Evolutionary conservation across 108 stramenopile genomes (phyloP).

Genomic region (Fragilaria crotonensis): DNA sequence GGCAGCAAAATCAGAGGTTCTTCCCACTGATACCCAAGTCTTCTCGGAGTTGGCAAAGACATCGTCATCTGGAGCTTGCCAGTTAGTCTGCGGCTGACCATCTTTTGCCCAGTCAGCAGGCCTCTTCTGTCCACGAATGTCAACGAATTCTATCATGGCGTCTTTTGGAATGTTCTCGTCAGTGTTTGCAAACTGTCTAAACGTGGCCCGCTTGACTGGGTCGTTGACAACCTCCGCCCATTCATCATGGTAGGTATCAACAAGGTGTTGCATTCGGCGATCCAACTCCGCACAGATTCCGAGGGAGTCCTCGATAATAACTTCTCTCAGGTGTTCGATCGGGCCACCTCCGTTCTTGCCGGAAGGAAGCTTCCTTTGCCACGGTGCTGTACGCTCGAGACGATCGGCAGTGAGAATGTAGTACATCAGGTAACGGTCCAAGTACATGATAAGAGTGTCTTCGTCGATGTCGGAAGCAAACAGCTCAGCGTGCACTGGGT

Average conservation of each 20-base stretch:
- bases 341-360: conserved; percentile 83
- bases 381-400: conserved; percentile 83
- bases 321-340: conserved; percentile 84
- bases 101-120: conserved; percentile 88
- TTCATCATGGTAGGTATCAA: conserved; percentile 92
- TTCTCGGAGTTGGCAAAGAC: conserved; percentile 80
- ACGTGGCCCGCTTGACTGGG: conserved; percentile 61
- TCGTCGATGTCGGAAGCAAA: conserved; percentile 87
- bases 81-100: conserved; percentile 71
- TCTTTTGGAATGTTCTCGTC: conserved; percentile 72
- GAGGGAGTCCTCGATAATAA: conserved; percentile 89
- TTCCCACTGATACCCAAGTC: conserved; percentile 77
- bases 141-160: conserved; percentile 84
- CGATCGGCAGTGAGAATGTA: conserved; percentile 90
- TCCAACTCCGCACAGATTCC: conserved; percentile 88
- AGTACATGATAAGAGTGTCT: conserved; percentile 80
- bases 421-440: conserved; percentile 91
- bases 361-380: conserved; percentile 77
- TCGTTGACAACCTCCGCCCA: conserved; percentile 89
- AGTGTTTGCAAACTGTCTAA: conserved; percentile 88
- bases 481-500: conserved; percentile 85
- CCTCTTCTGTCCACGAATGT: conserved; percentile 76
- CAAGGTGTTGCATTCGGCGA: conserved; percentile 77
- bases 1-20: conserved; percentile 54
- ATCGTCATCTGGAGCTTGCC: conserved; percentile 55